Conservation (phyloP, 495 filamentous ascomycete species). For the Halenospora varia region DNA sequence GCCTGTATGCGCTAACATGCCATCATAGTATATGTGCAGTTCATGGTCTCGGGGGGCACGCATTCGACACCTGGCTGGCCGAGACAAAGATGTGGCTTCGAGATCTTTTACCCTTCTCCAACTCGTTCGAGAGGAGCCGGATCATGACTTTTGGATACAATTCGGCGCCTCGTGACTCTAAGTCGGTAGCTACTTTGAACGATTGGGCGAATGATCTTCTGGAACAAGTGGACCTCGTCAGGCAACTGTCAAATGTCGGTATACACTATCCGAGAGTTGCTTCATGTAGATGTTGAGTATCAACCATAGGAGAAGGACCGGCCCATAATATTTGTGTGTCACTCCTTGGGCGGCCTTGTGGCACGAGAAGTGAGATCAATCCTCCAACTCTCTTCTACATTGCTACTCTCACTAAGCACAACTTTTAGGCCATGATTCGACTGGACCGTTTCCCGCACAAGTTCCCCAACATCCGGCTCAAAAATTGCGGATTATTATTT, state of each 20-base stretch:
- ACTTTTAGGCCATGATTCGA: not conserved
- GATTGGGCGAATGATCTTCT: not conserved
- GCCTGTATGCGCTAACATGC: too few species aligned
- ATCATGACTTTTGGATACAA: slow-evolving; percentile 2
- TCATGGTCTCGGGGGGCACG: not conserved
- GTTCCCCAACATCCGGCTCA: not conserved
- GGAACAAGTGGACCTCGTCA: too few species aligned
- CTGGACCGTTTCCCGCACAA: not conserved
- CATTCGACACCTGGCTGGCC: not conserved
- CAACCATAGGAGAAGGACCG: not conserved
- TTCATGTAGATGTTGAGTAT: too few species aligned
- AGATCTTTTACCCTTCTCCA: not conserved
- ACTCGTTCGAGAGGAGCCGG: not conserved
- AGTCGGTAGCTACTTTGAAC: not conserved
- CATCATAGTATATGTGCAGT: not conserved
- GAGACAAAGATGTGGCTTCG: not conserved
- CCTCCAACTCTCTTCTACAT: not conserved
- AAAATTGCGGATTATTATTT: not conserved
- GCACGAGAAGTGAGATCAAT: not conserved
- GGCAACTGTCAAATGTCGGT: too few species aligned
- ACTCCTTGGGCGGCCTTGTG: not conserved
- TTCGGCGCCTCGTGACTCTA: not conserved
- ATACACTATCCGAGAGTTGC: too few species aligned
- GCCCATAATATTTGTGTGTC: not conserved
- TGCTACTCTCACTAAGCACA: too few species aligned